Conservation (phyloP, 768 basidiomycete genomes). For the Auricularia sp. region DNA sequence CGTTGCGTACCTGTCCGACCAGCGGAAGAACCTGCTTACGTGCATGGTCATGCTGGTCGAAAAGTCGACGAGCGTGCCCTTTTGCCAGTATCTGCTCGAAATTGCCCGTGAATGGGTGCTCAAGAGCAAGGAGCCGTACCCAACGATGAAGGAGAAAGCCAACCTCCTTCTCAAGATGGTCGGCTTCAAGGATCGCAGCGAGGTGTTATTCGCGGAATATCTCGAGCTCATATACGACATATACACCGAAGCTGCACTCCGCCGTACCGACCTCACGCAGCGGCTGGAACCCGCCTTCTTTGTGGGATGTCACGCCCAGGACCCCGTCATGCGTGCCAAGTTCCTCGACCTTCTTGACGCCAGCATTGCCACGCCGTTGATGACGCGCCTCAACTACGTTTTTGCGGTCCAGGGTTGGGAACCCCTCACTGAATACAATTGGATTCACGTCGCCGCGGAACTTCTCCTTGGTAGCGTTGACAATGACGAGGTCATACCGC, state of each 20-base stretch:
- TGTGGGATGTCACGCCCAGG: constrained; percentile 78
- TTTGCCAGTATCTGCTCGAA: constrained; percentile 80
- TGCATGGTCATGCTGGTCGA: constrained; percentile 75
- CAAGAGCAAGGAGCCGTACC: constrained; percentile 72
- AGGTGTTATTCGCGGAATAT: constrained; percentile 72
- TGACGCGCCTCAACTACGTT: constrained; percentile 77
- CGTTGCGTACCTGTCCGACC: constrained; percentile 76
- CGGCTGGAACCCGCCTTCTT: constrained; percentile 90
- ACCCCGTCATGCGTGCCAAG: constrained; percentile 62
- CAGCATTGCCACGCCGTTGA: constrained; percentile 75
- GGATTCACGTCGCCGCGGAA: constrained; percentile 87
- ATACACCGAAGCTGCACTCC: constrained; percentile 76
- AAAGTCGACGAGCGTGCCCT: constrained; percentile 68
- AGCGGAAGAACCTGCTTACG: constrained; percentile 69
- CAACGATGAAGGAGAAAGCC: constrained; percentile 93
- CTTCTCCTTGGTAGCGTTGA: constrained; percentile 73
- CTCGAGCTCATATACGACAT: constrained; percentile 88
- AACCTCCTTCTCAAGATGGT: constrained; percentile 82
- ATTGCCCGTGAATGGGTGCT: constrained; percentile 86
- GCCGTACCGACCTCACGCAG: constrained; percentile 87
- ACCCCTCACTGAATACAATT: constrained; percentile 79
- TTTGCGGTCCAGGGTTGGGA: constrained; percentile 95
- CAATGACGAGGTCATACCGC: constrained; percentile 24
- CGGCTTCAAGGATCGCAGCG: constrained; percentile 66
- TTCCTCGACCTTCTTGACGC: constrained; percentile 87